Evolutionary conservation across 208 protist species (phyloP), one percentile per base, ranked within the genome.

Genomic region (Wallacemonas rigidus): DNA sequence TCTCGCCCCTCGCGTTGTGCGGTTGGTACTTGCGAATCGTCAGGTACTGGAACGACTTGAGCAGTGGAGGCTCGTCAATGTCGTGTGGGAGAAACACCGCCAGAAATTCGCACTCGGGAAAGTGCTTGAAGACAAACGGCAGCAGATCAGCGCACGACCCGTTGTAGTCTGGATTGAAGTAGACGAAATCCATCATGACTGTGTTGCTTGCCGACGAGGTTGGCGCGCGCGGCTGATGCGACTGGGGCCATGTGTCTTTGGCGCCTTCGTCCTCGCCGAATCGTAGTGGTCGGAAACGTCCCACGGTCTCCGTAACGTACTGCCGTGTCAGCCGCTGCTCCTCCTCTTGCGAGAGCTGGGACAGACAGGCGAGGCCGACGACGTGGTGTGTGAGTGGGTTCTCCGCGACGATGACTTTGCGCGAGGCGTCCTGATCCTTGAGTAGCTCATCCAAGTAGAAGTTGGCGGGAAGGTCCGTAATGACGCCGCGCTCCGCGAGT

Each of bases 391-490:
- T 96, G 40, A 74, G 44, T 15, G 81, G 63, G 71, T 95, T 86
- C 72, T 97, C 91, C 1, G 93, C 93, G 17, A 95, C 79, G 48
- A 92, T 43, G 11, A 96, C 90, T 64, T 94, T 94, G 69, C 95
- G 77, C 50, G 74, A 63, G 15, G 36, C 64, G 64, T 96, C 84
- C 77, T 97, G 93, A 55, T 92, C 75, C 76, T 95, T 90, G 17
- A 97, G 76, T 14, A 91, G 69, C 79, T 97, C 93, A 17, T 96
- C 93, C 35, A 97, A 68, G 69, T 85, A 97, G 69, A 96, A 95
- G 44, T 93, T 79, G 1, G 71, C 51, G 9, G 88, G 89, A 26
- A 95, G 60, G 36, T 80, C 72, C 35, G 91, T 96, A 58, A 95
- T 82, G 45, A 96, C 82, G 17, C 90, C 93, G 3, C 70, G 69